These are phyloP conservation scores for Geotrichum carabidarum DNA, from an alignment of 1,139 yeast genomes.

Conservation along the genomic window DNA sequence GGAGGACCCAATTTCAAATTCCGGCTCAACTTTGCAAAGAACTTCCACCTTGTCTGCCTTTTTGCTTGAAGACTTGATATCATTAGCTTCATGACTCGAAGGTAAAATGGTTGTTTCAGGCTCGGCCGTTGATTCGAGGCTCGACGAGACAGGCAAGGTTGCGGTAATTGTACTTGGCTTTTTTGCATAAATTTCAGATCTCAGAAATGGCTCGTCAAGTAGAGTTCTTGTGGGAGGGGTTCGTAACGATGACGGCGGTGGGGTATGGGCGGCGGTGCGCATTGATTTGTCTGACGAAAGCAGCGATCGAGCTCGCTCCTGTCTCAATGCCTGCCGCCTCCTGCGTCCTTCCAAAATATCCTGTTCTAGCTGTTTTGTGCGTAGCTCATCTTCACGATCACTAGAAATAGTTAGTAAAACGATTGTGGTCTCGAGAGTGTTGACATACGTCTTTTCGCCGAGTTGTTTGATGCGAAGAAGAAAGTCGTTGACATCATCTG, in stretches of 20 bases:
- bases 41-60: neutral
- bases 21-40: neutral
- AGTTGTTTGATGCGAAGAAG: constrained; percentile 36
- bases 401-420: constrained; percentile 18
- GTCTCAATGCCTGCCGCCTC: constrained; percentile 33
- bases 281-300: constrained; percentile 25
- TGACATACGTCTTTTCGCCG: constrained; percentile 35
- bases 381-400: constrained; percentile 38
- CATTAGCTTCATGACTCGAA: neutral
- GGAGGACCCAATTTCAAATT: neutral
- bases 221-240: neutral
- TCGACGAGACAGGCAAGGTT: neutral
- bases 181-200: neutral
- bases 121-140: neutral
- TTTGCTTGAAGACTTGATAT: neutral
- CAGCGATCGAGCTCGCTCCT: constrained; percentile 28
- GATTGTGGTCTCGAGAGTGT: neutral
- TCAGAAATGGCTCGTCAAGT: neutral
- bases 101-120: neutral
- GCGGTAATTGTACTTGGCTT: neutral
- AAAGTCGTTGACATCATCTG: constrained; percentile 36
- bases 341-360: constrained; percentile 35
- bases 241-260: neutral
- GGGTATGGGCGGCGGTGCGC: neutral
- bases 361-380: constrained; percentile 36